phyloP scores from a whole-genome alignment of 352 stramenopile genomes.

The Pythium folliculosum region DNA sequence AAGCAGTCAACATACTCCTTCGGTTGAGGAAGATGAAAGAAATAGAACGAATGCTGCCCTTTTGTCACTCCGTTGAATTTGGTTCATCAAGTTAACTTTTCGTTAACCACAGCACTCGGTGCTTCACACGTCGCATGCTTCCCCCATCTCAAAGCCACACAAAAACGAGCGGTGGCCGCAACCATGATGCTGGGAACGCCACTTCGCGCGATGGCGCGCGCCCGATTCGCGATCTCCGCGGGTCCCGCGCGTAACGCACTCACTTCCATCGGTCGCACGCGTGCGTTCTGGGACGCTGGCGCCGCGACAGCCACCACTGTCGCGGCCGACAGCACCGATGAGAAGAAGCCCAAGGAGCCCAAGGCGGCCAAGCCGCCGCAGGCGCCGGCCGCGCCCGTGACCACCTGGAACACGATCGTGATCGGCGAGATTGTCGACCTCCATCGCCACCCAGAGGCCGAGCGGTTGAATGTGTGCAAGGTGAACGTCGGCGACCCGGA shows the following conservation, averaged over 20 bases:
- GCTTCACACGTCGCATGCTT: constrained; percentile 16
- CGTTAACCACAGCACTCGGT: not conserved
- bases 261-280: not conserved
- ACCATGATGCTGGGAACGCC: constrained; percentile 8
- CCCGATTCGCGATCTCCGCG: not conserved
- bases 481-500: constrained; percentile 63
- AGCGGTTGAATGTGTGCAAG: constrained; percentile 67
- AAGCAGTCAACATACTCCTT: too few species aligned
- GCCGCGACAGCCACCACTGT: not conserved
- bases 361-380: constrained; percentile 9
- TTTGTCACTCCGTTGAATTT: not conserved
- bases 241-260: not conserved
- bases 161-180: constrained; percentile 10
- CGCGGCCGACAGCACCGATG: not conserved
- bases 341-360: constrained; percentile 11
- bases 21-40: not conserved
- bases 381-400: constrained; percentile 35
- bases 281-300: constrained; percentile 22
- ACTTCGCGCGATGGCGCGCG: constrained; percentile 5
- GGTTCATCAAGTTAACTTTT: constrained; percentile 7
- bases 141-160: not conserved
- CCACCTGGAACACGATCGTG: constrained; percentile 69
- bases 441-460: constrained; percentile 56
- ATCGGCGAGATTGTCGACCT: constrained; percentile 72
- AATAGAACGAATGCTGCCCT: constrained; percentile 10